Base-by-base conservation (phyloP, 306 rosid species). In the Ochetophila trinervis region DNA sequence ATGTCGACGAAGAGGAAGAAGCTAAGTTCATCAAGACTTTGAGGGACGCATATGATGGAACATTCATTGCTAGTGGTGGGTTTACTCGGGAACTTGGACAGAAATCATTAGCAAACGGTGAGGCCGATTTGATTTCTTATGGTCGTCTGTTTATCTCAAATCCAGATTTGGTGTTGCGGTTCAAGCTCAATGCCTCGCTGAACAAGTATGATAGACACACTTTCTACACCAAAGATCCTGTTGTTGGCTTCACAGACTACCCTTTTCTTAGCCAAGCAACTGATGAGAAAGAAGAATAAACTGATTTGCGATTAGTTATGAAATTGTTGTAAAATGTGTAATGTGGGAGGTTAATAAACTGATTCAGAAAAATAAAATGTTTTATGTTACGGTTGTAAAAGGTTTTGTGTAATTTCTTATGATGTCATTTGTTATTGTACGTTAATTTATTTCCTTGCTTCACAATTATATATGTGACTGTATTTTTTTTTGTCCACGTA, bases 31-130 rank as follows among this genome's bases (percentile, higher is more conserved):
- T 87, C 66, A 74, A 48, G 82, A 78, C 79, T 8, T 19, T 89
- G 54, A 79, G 87, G 72, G 77, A 73, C 21, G 74, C 91, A 14
- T 89, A 83, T 74, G 36, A 75, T 4, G 94, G 96, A 71, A 87
- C 89, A 13, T 87, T 89, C 68, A 78, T 89, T 71, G 79, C 80
- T 55, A 86, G 94, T 65, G 96, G 96, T 35, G 96, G 96, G 32
- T 89, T 68, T 76, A 84, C 82, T 36, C 72, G 85, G 57, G 70
- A 87, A 65, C 73, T 87, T 12, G 94, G 91, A 63, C 70, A 86
- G 69, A 71, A 87, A 66, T 89, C 82, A 56, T 73, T 89, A 2
- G 80, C 84, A 40, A 65, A 75, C 14, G 87, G 81, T 0, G 91
- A 83, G 16, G 70, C 94, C 22, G 94, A 89, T 49, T 82, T 88